phyloP scores from a whole-genome alignment of 1,139 yeast species.

The Lodderomyces elongisporus region DNA sequence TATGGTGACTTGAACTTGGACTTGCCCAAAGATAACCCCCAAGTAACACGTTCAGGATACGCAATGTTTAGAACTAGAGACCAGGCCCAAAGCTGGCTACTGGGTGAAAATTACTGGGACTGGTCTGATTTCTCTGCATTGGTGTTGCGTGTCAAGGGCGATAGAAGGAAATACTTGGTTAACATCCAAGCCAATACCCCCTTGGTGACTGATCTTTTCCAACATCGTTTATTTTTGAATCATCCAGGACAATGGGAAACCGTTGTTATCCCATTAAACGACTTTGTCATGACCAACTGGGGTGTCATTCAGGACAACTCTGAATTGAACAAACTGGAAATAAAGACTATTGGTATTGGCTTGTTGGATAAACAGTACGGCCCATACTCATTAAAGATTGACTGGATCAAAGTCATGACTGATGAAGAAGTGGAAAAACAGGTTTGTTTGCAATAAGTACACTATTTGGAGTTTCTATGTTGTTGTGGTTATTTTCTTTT shows the following conservation, averaged over 20 bases:
- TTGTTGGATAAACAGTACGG: conserved; percentile 77
- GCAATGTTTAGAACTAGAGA: conserved; percentile 83
- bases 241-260: conserved; percentile 83
- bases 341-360: conserved; percentile 76
- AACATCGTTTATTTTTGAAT: conserved; percentile 71
- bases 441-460: conserved; percentile 17
- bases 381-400: conserved; percentile 64
- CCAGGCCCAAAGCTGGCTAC: conserved; percentile 47
- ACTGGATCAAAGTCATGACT: conserved; percentile 68
- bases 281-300: conserved; percentile 78
- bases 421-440: conserved; percentile 46
- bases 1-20: conserved; percentile 70
- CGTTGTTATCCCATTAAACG: conserved; percentile 69
- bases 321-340: conserved; percentile 56
- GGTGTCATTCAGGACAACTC: conserved; percentile 71
- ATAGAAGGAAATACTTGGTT: conserved; percentile 68
- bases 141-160: conserved; percentile 70
- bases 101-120: conserved; percentile 52
- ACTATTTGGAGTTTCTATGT: background rate
- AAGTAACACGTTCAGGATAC: conserved; percentile 69
- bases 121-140: conserved; percentile 57
- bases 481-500: background rate
- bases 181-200: conserved; percentile 81
- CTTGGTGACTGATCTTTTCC: conserved; percentile 72
- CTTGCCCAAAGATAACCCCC: conserved; percentile 66